Base-by-base conservation (phyloP, 1,139 yeast species). In the Pneumocystis jirovecii region DNA sequence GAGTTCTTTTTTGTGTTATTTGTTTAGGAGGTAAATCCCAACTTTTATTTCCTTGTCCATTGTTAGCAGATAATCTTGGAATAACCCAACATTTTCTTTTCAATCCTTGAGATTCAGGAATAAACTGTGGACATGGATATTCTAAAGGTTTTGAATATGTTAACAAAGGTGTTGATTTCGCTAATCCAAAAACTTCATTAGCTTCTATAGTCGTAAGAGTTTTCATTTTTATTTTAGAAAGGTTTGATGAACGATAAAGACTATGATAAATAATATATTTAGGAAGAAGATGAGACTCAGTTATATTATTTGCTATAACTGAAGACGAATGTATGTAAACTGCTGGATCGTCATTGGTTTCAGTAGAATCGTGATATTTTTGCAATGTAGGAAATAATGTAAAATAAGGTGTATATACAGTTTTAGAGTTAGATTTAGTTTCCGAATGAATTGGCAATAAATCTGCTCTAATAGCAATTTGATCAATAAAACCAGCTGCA, bases 401-500 rank as follows among this genome's bases (percentile, higher is more conserved):
- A 29, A 62, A 63, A 62, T 65, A 65, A 6, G 66, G 66, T 17
- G 57, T 62, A 29, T 63, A 44, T 35, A 61, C 42, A 31, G 64
- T 56, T 56, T 62, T 63, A n/a, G 63, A 66, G 19, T 62, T 63
- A 50, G 56, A 37, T n/a, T 60, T 25, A 31, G 34, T 39, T n/a
- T 60, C 29, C 10, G 62, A 63, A 19, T 61, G 60, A 39, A 56
- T 63, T n/a, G 88, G 84, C 12, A 85, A 77, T 42, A 85, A 70
- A 72, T 90, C 97, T 0, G 89, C 93, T 68, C 97, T 80, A 17
- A 89, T 82, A 0, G 96, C 96, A 25, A 93, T 82, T 72, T 89
- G 96, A 74, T 95, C 98, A 63, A 93, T 80, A 71, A 89, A 95
- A 0, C 98, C 98, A 0, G 97, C 86, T 1, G 96, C 83, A 10